phyloP scores from a whole-genome alignment of 225 moss, liverwort and hornwort species.

The Polytrichum commune region DNA sequence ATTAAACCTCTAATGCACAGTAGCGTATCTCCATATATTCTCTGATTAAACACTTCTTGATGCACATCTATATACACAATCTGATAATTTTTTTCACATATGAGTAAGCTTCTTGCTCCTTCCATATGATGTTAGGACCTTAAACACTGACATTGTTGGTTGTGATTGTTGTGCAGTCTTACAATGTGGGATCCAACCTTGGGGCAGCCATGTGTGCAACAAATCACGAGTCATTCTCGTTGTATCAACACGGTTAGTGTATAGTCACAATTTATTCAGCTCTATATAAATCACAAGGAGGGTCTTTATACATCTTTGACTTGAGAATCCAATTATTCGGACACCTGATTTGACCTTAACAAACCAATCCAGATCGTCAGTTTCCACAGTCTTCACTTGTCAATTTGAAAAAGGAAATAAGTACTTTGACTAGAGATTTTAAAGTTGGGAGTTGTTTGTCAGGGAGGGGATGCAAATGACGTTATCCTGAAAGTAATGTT shows the following conservation, averaged over 20 bases:
- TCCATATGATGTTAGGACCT: not conserved
- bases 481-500: not conserved
- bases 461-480: not conserved
- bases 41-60: not conserved
- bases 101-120: not conserved
- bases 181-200: conserved; percentile 61
- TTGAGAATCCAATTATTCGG: too few species aligned
- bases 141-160: conserved; percentile 1
- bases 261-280: not conserved
- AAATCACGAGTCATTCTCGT: conserved; percentile 49
- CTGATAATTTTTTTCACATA: not conserved
- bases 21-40: not conserved
- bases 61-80: not conserved
- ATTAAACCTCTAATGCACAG: not conserved
- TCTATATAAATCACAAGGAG: not conserved
- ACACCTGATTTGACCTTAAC: not conserved
- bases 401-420: too few species aligned
- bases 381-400: not conserved
- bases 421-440: too few species aligned
- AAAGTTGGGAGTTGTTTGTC: too few species aligned
- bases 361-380: not conserved
- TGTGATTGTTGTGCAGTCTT: conserved; percentile 32
- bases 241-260: conserved; percentile 57
- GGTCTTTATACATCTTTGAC: not conserved
- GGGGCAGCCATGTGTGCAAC: conserved; percentile 58